Conservation (phyloP, 2,329 filamentous ascomycete species). For the Cladosporium oxysporum region DNA sequence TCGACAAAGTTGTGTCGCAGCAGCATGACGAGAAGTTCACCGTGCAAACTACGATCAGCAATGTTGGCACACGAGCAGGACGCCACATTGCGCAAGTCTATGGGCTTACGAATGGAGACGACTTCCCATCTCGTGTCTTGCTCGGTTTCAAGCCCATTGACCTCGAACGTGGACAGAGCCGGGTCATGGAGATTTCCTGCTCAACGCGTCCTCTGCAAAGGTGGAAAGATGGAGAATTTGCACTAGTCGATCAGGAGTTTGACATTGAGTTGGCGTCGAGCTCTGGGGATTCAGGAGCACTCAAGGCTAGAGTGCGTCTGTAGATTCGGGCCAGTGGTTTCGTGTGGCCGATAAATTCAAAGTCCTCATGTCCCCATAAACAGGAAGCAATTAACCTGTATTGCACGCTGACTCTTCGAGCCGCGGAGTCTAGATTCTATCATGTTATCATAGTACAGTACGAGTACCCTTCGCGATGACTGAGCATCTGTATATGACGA, state of each 20-base stretch:
- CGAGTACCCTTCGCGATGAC: background rate
- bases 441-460: background rate
- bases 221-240: slow-evolving; percentile 13
- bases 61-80: background rate
- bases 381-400: background rate
- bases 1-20: background rate
- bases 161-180: background rate
- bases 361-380: background rate
- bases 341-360: background rate
- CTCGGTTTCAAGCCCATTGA: slow-evolving; percentile 11
- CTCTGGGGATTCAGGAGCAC: slow-evolving; percentile 7
- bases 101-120: background rate
- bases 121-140: slow-evolving; percentile 16
- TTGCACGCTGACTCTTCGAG: background rate
- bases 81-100: slow-evolving; percentile 13
- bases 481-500: background rate
- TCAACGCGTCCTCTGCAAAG: slow-evolving; percentile 5
- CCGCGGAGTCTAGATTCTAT: background rate
- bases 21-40: background rate
- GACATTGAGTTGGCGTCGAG: background rate
- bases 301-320: background rate
- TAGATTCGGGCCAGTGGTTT: background rate
- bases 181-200: background rate
- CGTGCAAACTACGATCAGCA: background rate
- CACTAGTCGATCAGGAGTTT: background rate